phyloP scores from a whole-genome alignment of 164 flowering plant species.

The Stephania cephalantha region DNA sequence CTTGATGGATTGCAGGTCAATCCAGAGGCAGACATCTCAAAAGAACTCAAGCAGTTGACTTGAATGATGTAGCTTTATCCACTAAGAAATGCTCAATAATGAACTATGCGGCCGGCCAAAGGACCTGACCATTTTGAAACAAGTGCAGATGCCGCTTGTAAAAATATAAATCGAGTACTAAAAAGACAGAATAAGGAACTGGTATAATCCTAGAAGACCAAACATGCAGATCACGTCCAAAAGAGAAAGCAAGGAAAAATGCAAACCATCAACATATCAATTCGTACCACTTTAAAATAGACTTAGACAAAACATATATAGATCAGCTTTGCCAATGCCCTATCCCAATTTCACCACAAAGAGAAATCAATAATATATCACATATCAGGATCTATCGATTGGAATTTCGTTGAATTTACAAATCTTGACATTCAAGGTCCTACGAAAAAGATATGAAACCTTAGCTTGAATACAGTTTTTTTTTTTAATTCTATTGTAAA shows the following conservation, averaged over 20 bases:
- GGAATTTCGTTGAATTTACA: neutral
- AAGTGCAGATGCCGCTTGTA: neutral
- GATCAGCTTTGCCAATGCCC: neutral
- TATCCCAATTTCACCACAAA: neutral
- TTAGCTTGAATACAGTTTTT: neutral
- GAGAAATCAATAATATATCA: neutral
- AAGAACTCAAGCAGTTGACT: neutral
- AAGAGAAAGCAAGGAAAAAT: too few species aligned
- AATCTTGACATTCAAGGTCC: neutral
- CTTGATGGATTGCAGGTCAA: conserved; percentile 40
- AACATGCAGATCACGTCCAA: neutral
- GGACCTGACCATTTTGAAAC: neutral
- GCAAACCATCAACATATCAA: neutral
- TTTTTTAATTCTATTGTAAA: neutral
- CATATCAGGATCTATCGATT: neutral
- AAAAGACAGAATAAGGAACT: neutral
- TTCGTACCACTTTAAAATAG: neutral
- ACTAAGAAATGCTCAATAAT: neutral
- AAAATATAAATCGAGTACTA: neutral
- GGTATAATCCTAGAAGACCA: neutral
- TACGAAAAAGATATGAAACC: neutral
- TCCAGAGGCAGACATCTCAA: conserved; percentile 33
- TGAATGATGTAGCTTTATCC: neutral
- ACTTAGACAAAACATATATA: neutral
- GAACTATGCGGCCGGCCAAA: neutral